Base-by-base conservation (phyloP, 2,329 filamentous ascomycete species). In the Aspergillus costaricaensis region DNA sequence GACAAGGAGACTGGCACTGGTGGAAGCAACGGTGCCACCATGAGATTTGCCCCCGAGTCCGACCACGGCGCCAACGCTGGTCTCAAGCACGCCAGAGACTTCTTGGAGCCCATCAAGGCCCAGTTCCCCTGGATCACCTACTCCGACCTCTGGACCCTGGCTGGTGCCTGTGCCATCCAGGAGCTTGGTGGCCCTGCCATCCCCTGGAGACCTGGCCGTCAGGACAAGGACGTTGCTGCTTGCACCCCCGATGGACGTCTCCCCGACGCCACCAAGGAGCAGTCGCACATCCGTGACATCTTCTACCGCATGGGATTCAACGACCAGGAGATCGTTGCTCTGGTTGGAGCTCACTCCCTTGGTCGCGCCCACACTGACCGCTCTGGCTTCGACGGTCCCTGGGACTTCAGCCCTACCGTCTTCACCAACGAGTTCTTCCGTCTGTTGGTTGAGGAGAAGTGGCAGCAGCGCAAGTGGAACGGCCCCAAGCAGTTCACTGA, bases 301-400 rank as follows among this genome's bases (percentile, higher is more conserved):
- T 99, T 98, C 80, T 86, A 88, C 78, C 92, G 94, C 76, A 98
- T 98, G 94, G 94, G 94, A 68, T 98, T 97, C 85, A 90, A 95
- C 78, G 94, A 99, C 81, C 91, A 91, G 73, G 93, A 97, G 80
- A 98, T 98, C 74, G 94, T 97, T 49, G 95, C 94, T 30, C 86
- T 98, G 56, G 84, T 85, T 23, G 92, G 92, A 68, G 92, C 90
- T 52, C 92, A 96, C 81, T 90, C 91, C 56, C 86, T 96, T 39
- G 93, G 93, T 64, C 91, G 93, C 67, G 96, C 91, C 82, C 95
- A 98, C 84, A 83, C 88, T 8, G 90, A 95, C 79, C 91, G 94
- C 75, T 92, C 88, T 65, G 94, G 94, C 65, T 98, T 87, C 78
- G 86, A 90, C 1, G 95, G 95, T 1, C 92, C 92, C 57, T 96